phyloP scores from a whole-genome alignment of 2,329 filamentous ascomycete genomes.

The Sporothrix pseudoabietina region DNA sequence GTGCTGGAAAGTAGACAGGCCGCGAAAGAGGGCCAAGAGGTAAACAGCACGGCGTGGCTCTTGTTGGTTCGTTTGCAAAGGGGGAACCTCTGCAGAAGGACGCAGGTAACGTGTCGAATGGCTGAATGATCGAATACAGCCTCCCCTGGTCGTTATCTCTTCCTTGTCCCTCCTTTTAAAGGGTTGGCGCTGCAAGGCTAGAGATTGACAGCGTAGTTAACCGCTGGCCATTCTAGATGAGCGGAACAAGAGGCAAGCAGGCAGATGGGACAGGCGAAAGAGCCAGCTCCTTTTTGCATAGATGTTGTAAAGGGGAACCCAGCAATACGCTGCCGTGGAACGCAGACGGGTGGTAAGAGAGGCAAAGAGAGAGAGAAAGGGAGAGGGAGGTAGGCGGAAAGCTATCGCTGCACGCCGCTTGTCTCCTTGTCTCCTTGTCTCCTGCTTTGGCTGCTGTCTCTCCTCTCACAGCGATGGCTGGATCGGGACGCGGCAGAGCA shows the following conservation, averaged over 20 bases:
- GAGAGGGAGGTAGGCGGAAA: neutral
- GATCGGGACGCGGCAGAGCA: constrained; percentile 27
- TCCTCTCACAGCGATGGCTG: constrained; percentile 22
- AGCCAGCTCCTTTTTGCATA: constrained; percentile 2
- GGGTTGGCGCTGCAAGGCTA: neutral
- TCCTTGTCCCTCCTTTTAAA: neutral
- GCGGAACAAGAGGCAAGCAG: neutral
- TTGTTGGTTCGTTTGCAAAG: constrained; percentile 2
- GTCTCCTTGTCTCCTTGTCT: neutral
- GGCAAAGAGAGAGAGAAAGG: neutral
- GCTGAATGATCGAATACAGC: neutral
- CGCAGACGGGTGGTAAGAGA: constrained; percentile 12
- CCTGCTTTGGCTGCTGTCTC: neutral
- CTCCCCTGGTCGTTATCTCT: neutral
- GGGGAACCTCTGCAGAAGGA: neutral
- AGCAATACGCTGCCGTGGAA: constrained; percentile 27
- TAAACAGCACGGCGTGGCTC: neutral
- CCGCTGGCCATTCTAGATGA: constrained; percentile 25
- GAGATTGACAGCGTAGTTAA: constrained; percentile 26
- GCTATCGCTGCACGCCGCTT: constrained; percentile 10
- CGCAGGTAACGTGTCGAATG: neutral
- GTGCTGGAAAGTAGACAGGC: neutral
- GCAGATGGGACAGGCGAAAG: constrained; percentile 6
- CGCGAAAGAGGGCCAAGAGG: constrained; percentile 3
- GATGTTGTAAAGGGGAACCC: neutral